phyloP scores from a whole-genome alignment of 2,329 filamentous ascomycete genomes.

The Ophiostoma sp. region DNA sequence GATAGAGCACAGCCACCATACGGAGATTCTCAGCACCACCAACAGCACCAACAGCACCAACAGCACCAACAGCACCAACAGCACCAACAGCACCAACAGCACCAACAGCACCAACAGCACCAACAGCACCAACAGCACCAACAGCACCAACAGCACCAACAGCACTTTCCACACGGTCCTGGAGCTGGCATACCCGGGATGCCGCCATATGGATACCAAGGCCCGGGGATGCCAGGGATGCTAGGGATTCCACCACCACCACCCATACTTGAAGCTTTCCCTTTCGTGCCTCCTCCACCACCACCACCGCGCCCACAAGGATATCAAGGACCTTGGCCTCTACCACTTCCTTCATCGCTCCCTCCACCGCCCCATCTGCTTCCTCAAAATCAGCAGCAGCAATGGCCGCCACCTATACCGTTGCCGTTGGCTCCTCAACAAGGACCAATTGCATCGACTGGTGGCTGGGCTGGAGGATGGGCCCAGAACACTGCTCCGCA shows the following conservation, averaged over 20 bases:
- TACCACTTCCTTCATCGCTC: background rate
- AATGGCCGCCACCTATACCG: slow-evolving; percentile 8
- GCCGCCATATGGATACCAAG: background rate
- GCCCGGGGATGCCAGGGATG: background rate
- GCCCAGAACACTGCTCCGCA: slow-evolving; percentile 7
- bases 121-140: background rate
- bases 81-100: background rate
- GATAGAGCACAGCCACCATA: background rate
- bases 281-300: slow-evolving; percentile 13
- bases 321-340: slow-evolving; percentile 25
- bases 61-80: background rate
- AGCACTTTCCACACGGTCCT: background rate
- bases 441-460: background rate
- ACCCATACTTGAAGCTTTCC: background rate
- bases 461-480: background rate
- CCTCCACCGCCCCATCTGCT: slow-evolving; percentile 5
- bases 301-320: slow-evolving; percentile 18
- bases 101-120: background rate
- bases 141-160: background rate
- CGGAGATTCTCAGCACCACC: background rate
- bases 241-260: background rate
- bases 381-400: background rate
- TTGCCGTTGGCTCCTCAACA: slow-evolving; percentile 3
- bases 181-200: background rate
- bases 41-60: background rate